Evolutionary conservation across 75 land plant species (phyloP), one percentile per base, ranked within the genome.

Genomic region (Cryptomeria japonica): DNA sequence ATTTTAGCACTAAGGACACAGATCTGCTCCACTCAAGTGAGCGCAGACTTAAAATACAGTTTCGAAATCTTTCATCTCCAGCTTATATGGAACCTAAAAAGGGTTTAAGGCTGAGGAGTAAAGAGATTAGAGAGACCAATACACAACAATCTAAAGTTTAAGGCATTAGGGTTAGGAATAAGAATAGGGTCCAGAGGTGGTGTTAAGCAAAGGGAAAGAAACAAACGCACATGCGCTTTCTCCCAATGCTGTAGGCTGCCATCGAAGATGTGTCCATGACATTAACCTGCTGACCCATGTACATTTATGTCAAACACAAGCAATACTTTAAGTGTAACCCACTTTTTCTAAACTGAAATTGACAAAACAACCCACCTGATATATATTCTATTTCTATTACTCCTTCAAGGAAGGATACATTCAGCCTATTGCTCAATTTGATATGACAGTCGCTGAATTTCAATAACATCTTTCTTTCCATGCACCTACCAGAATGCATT

Each of bases 161-260:
- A 10, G 37, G 28, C 32, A 41, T 84, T 32, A 86, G 77, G 87
- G 83, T 64, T 14, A 90, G 86, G 86, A 92, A 84, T 85, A 88
- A 85, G 88, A 85, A 87, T 73, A 92, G 89, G 93, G 93, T 89
- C 73, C 88, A 85, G 89, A 90, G 88, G 89, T 75, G 91, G 89
- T 88, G 92, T 89, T 89, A 90, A 91, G 95, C 88, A 88, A 92
- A 90, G 94, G 91, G 90, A 84, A 91, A 91, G 86, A 93, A 95
- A 96, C 94, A 93, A 95, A 96, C 96, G 95, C 97, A 95, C 93
- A 88, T 92, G 95, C 94, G 90, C 96, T 92, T 95, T 94, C 96
- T 95, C 93, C 94, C 90, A 86, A 94, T 95, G 95, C 93, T 94
- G 90, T 92, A 93, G 89, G 92, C 91, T 95, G 92, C 94, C 95